Conservation (phyloP, 1,139 yeast genomes). For the Hansenula anomala region DNA sequence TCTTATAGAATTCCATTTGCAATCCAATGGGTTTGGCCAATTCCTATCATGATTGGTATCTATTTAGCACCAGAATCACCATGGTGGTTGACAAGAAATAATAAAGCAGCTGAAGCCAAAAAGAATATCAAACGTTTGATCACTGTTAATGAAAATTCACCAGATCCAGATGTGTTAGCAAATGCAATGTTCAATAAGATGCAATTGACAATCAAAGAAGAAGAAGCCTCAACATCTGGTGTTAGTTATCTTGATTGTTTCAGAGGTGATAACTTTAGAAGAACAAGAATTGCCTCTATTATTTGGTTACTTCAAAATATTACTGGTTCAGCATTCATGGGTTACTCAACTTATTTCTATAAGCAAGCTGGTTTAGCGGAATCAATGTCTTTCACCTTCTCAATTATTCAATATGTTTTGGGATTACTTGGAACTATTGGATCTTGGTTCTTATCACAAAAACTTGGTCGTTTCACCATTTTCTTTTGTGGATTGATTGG, state of each 20-base stretch:
- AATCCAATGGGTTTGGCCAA: constrained; percentile 2
- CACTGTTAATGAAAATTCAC: constrained; percentile 6
- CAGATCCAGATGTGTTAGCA: constrained; percentile 13
- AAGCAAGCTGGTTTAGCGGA: constrained; percentile 30
- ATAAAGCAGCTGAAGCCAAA: constrained; percentile 4
- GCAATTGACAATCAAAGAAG: constrained; percentile 29
- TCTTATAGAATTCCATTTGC: constrained; percentile 17
- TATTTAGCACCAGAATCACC: constrained; percentile 2
- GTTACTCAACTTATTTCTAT: constrained; percentile 36
- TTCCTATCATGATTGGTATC: constrained; percentile 9
- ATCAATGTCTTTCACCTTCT: constrained; percentile 26
- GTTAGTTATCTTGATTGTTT: constrained; percentile 41
- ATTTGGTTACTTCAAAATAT: constrained; percentile 45
- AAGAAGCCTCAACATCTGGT: constrained; percentile 13
- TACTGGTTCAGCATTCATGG: constrained; percentile 48
- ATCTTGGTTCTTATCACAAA: constrained; percentile 25
- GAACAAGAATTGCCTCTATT: constrained; percentile 46
- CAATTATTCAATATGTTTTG: constrained; percentile 28
- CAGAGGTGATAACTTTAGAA: constrained; percentile 40
- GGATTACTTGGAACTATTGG: constrained; percentile 28
- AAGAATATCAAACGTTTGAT: constrained; percentile 11
- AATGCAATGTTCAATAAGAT: constrained; percentile 23
- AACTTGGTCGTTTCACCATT: constrained; percentile 27
- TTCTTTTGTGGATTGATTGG: constrained; percentile 27
- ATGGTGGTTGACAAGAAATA: constrained; percentile 1